These are phyloP conservation scores for Coniochaeta sp. DNA, from an alignment of 2,329 filamentous ascomycete genomes.

Conservation along the genomic window DNA sequence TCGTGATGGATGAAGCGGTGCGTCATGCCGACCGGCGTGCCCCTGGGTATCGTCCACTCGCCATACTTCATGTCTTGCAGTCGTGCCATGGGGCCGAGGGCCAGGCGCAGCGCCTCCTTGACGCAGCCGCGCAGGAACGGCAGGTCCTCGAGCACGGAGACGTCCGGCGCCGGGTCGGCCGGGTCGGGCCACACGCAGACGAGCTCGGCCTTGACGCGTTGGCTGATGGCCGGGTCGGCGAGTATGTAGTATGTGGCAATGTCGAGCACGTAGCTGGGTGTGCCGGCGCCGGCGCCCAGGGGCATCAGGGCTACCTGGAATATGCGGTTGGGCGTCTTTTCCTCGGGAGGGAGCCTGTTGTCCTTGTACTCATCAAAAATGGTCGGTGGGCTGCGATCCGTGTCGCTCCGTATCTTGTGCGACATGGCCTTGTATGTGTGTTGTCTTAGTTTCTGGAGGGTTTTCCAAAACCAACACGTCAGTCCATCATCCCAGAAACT, in stretches of 20 bases:
- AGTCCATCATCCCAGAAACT: no score
- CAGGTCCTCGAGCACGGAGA: conserved; percentile 22
- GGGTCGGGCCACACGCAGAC: not conserved
- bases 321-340: no score
- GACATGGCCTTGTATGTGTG: no score
- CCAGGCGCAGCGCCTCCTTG: conserved; percentile 36
- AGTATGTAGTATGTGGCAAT: conserved; percentile 29
- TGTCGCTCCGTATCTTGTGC: no score
- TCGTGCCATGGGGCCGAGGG: conserved; percentile 31
- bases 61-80: conserved; percentile 22
- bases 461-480: no score
- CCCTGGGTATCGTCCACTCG: conserved; percentile 16
- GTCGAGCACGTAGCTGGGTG: no score
- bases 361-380: no score
- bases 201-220: conserved; percentile 26
- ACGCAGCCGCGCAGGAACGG: conserved; percentile 36
- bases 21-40: conserved; percentile 21
- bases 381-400: no score
- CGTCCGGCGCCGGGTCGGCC: conserved; percentile 5
- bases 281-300: no score
- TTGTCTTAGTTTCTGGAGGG: no score
- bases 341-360: no score
- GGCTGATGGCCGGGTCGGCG: conserved; percentile 19
- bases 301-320: no score
- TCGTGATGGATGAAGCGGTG: conserved; percentile 16